Evolutionary conservation across 176 grass and related monocot genomes (phyloP), one percentile per base, ranked within the genome.

Genomic region (Hyparrhenia diplandra): DNA sequence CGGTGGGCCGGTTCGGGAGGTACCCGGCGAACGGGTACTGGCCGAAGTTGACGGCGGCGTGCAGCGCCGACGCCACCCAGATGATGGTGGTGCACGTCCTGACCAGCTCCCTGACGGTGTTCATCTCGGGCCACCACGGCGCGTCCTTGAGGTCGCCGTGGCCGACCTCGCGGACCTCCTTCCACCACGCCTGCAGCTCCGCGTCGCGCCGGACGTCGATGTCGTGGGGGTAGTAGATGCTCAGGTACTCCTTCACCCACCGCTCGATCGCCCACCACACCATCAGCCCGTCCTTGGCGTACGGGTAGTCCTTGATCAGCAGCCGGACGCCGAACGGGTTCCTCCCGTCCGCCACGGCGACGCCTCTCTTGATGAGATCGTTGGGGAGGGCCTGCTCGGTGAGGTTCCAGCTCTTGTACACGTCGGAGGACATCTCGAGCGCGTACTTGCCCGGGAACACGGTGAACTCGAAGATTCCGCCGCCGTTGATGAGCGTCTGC

Each of bases 171-270:
- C 89, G 91, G 17, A 92, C 92, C 87, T 97, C 94, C 68, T 82
- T 90, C 94, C 94, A 97, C 94, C 94, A 97, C 8, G 64, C 85
- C 75, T 90, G 89, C n/a, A 94, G 85, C 89, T 97, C 94, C 1
- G 18, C 42, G 49, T 97, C 94, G 1, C 61, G 76, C 24, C 29
- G 72, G 49, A 95, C 24, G 18, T 75, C 70, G 2, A 21, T 21
- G 59, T 95, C 87, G 28, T 55, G 52, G 0, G 82, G 79, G 66
- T 95, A 95, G 75, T 92, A 95, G 64, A 95, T 32, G 40, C 21
- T 68, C 46, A 91, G 84, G 79, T 95, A 95, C 47, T 95, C 90
- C 16, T 63, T 70, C 32, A 95, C 93, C 90, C 90, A 95, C 16
- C 9, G 68, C 66, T 95, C 85, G 35, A 92, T 92, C 5, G 90